Evolutionary conservation across 2,329 filamentous ascomycete species (phyloP), one percentile per base, ranked within the genome.

Genomic region (Epichloe sylvatica): DNA sequence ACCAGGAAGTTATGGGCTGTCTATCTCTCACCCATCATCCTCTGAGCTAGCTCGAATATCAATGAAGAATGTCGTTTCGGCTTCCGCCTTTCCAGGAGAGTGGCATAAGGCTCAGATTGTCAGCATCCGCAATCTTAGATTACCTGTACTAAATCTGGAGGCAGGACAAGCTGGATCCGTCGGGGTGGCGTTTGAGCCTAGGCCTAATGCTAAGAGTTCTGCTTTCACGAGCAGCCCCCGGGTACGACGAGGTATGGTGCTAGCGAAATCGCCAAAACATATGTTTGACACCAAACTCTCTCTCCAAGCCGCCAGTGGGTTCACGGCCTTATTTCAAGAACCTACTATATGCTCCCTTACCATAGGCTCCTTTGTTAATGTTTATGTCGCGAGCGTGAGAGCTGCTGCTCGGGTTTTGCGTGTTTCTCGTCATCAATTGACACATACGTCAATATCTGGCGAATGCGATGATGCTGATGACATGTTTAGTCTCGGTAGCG

Each of bases 81-180:
- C 74, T 19, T 74, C 74, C 13, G 62, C 70, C 3, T 71, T 68
- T 58, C 78, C 73, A 55, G 78, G 74, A 15, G 83, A 87, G 64
- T 97, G 91, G 91, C 81, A 86, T 54, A 74, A 75, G 23, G 88
- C 91, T 5, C 81, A 77, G 41, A 80, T 97, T 48, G 82, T 86
- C 42, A 97, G 90, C 57, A 82, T 96, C 41, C 83, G 91, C 21
- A 94, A 95, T 57, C 72, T 98, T 8, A 80, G 91, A 5, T 72
- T 96, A 3, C 87, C 91, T 0, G 89, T 96, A 0, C 79, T 80
- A 44, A 79, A 76, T 0, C 74, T 97, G 7, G 75, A 82, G 46
- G 75, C 82, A 15, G 88, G 87, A 9, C 91, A 98, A 66, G 89
- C 91, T 5, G 92, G 91, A 1, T 96, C 90, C 0, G 77, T 98